Evolutionary conservation across 2,329 filamentous ascomycete genomes (phyloP).

Genomic region (Arthrinium phaeospermum): DNA sequence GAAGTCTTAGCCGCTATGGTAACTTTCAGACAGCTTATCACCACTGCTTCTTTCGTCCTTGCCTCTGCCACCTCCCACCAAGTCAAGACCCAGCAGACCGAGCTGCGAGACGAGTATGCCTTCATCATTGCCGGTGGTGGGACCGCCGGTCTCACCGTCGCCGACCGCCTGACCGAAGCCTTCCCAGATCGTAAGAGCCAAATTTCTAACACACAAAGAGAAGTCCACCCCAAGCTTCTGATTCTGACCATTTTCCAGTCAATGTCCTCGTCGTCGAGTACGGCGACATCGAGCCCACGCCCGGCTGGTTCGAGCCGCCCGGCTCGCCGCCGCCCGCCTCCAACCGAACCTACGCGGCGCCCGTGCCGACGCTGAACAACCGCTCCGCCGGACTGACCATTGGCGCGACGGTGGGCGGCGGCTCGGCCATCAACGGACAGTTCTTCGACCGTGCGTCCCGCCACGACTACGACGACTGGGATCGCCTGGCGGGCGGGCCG

Average conservation of each 20-base stretch:
- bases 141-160: slow-evolving; percentile 41
- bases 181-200: slow-evolving; percentile 33
- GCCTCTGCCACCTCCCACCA: background rate
- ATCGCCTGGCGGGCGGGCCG: slow-evolving; percentile 35
- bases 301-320: slow-evolving; percentile 21
- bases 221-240: too few species aligned
- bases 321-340: background rate
- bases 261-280: slow-evolving; percentile 29
- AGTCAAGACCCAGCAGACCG: slow-evolving; percentile 31
- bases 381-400: slow-evolving; percentile 35
- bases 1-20: too few species aligned
- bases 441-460: slow-evolving; percentile 44
- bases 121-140: slow-evolving; percentile 41
- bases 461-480: slow-evolving; percentile 45
- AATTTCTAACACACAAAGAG: too few species aligned
- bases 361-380: slow-evolving; percentile 32
- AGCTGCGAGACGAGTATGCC: slow-evolving; percentile 37
- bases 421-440: slow-evolving; percentile 45
- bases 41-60: background rate
- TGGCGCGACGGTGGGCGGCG: slow-evolving; percentile 43
- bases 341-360: background rate
- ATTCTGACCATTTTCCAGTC: too few species aligned
- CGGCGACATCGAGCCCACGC: slow-evolving; percentile 15
- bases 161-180: slow-evolving; percentile 39
- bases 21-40: too few species aligned